Conservation (phyloP, 2,329 filamentous ascomycete genomes). For the Penicillium sp. region DNA sequence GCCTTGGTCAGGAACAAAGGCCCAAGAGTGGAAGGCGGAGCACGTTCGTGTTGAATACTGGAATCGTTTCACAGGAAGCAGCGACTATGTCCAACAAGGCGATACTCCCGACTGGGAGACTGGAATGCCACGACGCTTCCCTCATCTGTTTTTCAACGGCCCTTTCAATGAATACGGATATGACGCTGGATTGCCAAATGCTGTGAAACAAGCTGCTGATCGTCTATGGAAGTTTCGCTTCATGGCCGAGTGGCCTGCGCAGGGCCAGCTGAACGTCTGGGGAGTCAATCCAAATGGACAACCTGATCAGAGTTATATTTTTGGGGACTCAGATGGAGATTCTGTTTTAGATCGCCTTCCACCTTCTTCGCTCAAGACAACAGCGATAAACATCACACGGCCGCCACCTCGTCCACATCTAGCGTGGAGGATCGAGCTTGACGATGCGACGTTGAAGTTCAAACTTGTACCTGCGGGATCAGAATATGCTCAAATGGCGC, state of each 20-base stretch:
- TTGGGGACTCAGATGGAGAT: constrained; percentile 63
- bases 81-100: constrained; percentile 60
- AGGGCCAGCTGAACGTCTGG: constrained; percentile 66
- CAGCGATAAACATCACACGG: constrained; percentile 60
- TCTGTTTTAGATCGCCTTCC: constrained; percentile 62
- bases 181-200: constrained; percentile 58
- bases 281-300: constrained; percentile 64
- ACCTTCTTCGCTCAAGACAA: constrained; percentile 56
- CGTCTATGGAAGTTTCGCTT: constrained; percentile 60
- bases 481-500: constrained; percentile 52
- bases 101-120: constrained; percentile 47
- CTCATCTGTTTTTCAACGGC: constrained; percentile 64
- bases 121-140: constrained; percentile 51
- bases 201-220: constrained; percentile 52
- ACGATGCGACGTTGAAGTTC: constrained; percentile 57
- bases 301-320: constrained; percentile 60
- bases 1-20: constrained; percentile 59
- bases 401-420: constrained; percentile 56
- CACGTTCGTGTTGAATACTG: constrained; percentile 66
- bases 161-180: constrained; percentile 65
- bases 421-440: constrained; percentile 56
- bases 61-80: constrained; percentile 59
- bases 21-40: constrained; percentile 61
- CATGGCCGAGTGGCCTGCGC: constrained; percentile 63
- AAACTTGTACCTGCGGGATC: constrained; percentile 56